Evolutionary conservation across 2,329 filamentous ascomycete genomes (phyloP).

Genomic region (Diatrype stigma): DNA sequence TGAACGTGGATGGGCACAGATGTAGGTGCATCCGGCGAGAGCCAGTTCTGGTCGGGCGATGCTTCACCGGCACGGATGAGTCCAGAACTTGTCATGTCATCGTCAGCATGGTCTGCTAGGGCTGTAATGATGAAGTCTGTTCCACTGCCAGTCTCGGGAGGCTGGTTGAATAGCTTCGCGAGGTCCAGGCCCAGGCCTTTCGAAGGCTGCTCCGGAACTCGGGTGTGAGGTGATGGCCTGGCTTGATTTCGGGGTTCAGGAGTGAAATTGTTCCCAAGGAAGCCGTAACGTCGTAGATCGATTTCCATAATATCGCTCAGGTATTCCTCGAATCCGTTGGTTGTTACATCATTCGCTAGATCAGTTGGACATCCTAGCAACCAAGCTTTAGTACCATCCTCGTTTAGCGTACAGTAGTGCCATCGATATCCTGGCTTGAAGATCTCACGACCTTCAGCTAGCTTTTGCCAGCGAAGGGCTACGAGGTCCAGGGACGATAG

Average conservation of each 20-base stretch:
- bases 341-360: slow-evolving; percentile 59
- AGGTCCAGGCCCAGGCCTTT: slow-evolving; percentile 79
- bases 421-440: slow-evolving; percentile 90
- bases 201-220: slow-evolving; percentile 50
- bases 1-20: slow-evolving; percentile 91
- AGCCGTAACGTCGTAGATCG: slow-evolving; percentile 85
- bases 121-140: slow-evolving; percentile 91
- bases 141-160: slow-evolving; percentile 78
- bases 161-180: slow-evolving; percentile 79
- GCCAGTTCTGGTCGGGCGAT: slow-evolving; percentile 48
- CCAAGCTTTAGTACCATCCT: slow-evolving; percentile 95
- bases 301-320: slow-evolving; percentile 92
- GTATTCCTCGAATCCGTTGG: slow-evolving; percentile 79
- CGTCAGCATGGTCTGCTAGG: slow-evolving; percentile 70
- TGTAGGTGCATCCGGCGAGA: slow-evolving; percentile 58
- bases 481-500: slow-evolving; percentile 84
- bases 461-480: slow-evolving; percentile 85
- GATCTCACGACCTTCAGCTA: slow-evolving; percentile 90
- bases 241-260: slow-evolving; percentile 48
- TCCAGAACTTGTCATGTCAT: slow-evolving; percentile 54
- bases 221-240: slow-evolving; percentile 43
- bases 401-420: slow-evolving; percentile 97
- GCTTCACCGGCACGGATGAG: slow-evolving; percentile 42
- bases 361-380: slow-evolving; percentile 88
- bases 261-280: slow-evolving; percentile 73